Evolutionary conservation across 805 yeast species (phyloP).

Genomic region (Metschnikowia lochheadii): DNA sequence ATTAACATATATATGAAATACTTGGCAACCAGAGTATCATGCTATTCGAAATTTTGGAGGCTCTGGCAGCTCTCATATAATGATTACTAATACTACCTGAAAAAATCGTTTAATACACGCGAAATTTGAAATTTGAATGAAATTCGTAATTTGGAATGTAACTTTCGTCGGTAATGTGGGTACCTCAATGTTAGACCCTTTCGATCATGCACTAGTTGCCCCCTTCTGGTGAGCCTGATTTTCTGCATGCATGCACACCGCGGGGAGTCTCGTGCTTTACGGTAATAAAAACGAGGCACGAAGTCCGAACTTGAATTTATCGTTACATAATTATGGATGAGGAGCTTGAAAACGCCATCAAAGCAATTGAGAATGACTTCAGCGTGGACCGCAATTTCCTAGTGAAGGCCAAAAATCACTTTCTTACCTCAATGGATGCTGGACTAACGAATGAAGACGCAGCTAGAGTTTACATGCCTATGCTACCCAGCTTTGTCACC

Average conservation of each 20-base stretch:
- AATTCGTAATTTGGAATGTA: too few relatives aligned
- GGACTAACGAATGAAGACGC: slow-evolving; percentile 48
- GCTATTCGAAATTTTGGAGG: background rate
- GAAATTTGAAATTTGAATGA: too few relatives aligned
- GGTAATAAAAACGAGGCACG: background rate
- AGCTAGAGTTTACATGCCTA: slow-evolving; percentile 53
- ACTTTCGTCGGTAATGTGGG: too few relatives aligned
- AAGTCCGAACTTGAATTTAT: background rate
- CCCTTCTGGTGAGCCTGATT: background rate
- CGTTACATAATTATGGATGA: slow-evolving; percentile 12
- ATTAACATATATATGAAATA: background rate
- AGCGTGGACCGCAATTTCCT: slow-evolving; percentile 40
- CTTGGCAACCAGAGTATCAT: too few relatives aligned
- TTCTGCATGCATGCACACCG: slow-evolving; percentile 3
- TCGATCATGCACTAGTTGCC: background rate
- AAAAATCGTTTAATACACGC: too few relatives aligned
- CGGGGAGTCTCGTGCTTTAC: slow-evolving; percentile 2
- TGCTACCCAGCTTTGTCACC: slow-evolving; percentile 93
- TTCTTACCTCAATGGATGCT: slow-evolving; percentile 55
- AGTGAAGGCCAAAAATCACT: slow-evolving; percentile 48
- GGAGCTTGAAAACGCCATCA: slow-evolving; percentile 23
- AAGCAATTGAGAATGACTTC: slow-evolving; percentile 39
- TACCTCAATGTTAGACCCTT: background rate
- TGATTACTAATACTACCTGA: background rate
- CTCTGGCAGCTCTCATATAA: background rate